These are phyloP conservation scores for Serendipita indica DNA, from an alignment of 768 basidiomycete species.

Conservation along the genomic window DNA sequence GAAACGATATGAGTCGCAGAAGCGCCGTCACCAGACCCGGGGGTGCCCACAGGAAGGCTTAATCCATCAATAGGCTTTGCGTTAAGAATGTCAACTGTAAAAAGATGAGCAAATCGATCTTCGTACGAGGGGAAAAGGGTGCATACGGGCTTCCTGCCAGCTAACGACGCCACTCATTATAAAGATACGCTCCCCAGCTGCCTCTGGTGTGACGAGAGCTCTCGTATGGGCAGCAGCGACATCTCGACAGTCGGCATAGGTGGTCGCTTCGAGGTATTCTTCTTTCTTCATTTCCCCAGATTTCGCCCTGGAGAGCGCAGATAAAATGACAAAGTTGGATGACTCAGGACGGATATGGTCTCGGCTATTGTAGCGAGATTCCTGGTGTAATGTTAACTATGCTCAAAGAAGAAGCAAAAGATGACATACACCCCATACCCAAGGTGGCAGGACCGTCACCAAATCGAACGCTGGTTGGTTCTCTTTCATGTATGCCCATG, in stretches of 20 bases:
- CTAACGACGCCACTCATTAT: background rate
- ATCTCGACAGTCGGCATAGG: conserved; percentile 34
- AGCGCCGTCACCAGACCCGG: background rate
- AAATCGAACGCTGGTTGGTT: conserved; percentile 9
- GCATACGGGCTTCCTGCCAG: background rate
- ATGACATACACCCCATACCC: background rate
- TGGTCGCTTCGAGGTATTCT: background rate
- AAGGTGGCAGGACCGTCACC: conserved; percentile 8
- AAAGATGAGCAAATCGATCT: background rate
- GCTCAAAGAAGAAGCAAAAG: background rate
- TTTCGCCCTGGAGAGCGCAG: background rate
- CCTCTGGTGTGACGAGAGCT: conserved; percentile 36
- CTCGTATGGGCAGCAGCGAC: conserved; percentile 37
- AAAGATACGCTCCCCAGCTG: conserved; percentile 39
- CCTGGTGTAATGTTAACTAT: background rate
- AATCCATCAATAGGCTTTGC: background rate
- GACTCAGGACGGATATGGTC: background rate
- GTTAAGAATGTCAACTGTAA: background rate
- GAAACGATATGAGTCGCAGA: background rate
- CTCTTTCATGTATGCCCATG: background rate
- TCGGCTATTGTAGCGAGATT: background rate
- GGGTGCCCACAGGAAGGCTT: background rate
- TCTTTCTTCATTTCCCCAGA: background rate
- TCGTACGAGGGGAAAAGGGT: background rate
- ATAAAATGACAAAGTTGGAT: background rate